Evolutionary conservation across 2,329 filamentous ascomycete genomes (phyloP).

Genomic region (Macrophomina phaseolina): DNA sequence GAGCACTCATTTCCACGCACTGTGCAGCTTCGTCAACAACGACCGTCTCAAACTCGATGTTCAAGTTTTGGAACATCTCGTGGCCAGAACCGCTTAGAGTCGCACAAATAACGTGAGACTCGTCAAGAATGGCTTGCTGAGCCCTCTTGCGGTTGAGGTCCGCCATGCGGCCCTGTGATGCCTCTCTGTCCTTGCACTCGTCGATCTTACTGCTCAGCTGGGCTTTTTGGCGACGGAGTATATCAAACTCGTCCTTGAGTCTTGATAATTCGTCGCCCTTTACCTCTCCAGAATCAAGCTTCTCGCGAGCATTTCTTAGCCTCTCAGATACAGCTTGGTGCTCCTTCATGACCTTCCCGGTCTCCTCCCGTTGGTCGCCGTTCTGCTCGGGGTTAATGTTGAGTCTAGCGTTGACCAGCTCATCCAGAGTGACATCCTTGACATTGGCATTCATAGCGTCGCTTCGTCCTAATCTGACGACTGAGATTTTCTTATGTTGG

Average conservation of each 20-base stretch:
- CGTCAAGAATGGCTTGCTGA: constrained; percentile 89
- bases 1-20: constrained; percentile 93
- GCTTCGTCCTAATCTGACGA: constrained; percentile 86
- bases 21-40: constrained; percentile 98
- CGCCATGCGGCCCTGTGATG: constrained; percentile 78
- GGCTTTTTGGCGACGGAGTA: constrained; percentile 76
- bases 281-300: constrained; percentile 66
- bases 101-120: constrained; percentile 90
- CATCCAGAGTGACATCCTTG: constrained; percentile 89
- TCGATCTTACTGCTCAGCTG: constrained; percentile 84
- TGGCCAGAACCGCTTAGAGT: constrained; percentile 95
- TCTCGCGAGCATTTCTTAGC: constrained; percentile 72
- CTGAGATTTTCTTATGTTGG: constrained; percentile 75
- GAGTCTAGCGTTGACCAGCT: constrained; percentile 80
- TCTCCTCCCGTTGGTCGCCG: constrained; percentile 55
- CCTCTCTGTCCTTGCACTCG: constrained; percentile 82
- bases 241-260: constrained; percentile 78
- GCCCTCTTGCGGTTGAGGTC: constrained; percentile 84
- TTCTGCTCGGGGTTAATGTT: constrained; percentile 49
- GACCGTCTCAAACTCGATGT: constrained; percentile 97
- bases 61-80: constrained; percentile 93
- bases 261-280: constrained; percentile 66
- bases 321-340: constrained; percentile 67
- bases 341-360: constrained; percentile 72
- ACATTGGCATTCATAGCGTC: constrained; percentile 92